phyloP scores from a whole-genome alignment of 108 stramenopile genomes.

The Licmophora abbreviata region DNA sequence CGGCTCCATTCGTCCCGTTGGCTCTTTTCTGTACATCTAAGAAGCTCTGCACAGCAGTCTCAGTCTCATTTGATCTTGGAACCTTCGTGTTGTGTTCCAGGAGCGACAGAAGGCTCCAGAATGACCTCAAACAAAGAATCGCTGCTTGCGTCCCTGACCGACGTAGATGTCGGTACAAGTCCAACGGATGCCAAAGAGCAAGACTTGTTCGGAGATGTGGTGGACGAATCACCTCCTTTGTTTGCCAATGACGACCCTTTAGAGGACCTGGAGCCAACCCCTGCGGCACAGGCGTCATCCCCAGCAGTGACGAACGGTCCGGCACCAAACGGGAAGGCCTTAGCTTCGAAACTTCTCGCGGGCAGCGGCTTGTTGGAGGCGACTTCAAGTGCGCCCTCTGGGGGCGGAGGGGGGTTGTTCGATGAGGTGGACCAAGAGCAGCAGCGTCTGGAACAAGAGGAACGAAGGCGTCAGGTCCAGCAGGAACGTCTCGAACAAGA shows the following conservation, averaged over 20 bases:
- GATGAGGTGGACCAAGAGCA: conserved; percentile 47
- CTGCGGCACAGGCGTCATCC: background rate
- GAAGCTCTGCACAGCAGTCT: no score
- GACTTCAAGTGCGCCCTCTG: background rate
- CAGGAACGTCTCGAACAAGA: conserved; percentile 10
- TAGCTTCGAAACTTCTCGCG: background rate
- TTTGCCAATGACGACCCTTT: conserved; percentile 1
- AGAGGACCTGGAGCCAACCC: background rate
- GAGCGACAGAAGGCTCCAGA: background rate
- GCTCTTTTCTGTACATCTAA: no score
- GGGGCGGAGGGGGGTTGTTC: conserved; percentile 38
- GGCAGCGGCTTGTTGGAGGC: background rate
- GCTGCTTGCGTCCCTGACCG: background rate
- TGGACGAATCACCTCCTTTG: background rate
- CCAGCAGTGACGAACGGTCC: background rate
- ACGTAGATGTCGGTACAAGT: background rate
- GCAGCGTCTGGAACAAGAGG: conserved; percentile 20
- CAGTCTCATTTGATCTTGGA: no score
- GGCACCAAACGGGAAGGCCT: background rate
- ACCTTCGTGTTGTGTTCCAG: no score
- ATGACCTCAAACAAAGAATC: background rate
- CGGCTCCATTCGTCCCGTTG: no score
- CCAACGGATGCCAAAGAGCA: background rate
- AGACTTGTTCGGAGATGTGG: background rate
- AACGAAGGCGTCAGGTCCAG: conserved; percentile 7